phyloP scores from a whole-genome alignment of 768 basidiomycete genomes.

The Fomitopsis serialis region DNA sequence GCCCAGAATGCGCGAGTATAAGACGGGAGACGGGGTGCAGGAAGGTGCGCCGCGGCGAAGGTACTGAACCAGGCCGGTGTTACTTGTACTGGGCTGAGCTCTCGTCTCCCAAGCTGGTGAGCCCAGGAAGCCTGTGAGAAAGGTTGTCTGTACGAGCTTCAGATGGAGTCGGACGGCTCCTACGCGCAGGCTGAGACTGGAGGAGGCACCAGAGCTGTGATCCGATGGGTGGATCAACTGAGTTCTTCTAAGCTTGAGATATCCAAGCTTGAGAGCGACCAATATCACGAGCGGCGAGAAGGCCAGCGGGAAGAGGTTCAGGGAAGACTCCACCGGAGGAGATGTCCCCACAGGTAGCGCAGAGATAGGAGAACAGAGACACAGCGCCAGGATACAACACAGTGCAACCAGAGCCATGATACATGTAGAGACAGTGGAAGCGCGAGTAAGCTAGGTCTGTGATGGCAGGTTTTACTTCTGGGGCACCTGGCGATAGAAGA shows the following conservation, averaged over 20 bases:
- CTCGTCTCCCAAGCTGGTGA: conserved; percentile 23
- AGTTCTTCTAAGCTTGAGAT: conserved; percentile 15
- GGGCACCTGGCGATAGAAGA: too few species aligned
- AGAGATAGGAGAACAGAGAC: neutral
- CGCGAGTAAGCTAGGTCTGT: too few species aligned
- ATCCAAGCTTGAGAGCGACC: conserved; percentile 14
- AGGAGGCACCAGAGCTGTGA: neutral
- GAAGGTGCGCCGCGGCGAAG: neutral
- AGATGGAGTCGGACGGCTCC: neutral
- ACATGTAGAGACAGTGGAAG: too few species aligned
- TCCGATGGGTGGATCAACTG: conserved; percentile 13
- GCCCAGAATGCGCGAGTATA: conserved; percentile 5
- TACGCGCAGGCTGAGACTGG: neutral
- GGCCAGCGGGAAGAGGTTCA: conserved; percentile 7
- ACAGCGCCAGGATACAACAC: neutral
- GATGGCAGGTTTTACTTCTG: too few species aligned
- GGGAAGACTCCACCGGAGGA: neutral
- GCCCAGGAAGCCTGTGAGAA: conserved; percentile 21
- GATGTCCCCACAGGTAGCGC: neutral
- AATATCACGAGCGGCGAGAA: conserved; percentile 18
- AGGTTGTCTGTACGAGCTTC: neutral
- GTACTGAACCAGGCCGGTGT: neutral
- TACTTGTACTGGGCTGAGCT: conserved; percentile 12
- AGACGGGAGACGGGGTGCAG: neutral
- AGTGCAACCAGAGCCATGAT: too few species aligned